Percentiles rank a stretch among this genome's conserved stretches.
Evolutionary conservation across 73 alveolate species (phyloP).

Genomic region (Blepharisma stoltei): DNA sequence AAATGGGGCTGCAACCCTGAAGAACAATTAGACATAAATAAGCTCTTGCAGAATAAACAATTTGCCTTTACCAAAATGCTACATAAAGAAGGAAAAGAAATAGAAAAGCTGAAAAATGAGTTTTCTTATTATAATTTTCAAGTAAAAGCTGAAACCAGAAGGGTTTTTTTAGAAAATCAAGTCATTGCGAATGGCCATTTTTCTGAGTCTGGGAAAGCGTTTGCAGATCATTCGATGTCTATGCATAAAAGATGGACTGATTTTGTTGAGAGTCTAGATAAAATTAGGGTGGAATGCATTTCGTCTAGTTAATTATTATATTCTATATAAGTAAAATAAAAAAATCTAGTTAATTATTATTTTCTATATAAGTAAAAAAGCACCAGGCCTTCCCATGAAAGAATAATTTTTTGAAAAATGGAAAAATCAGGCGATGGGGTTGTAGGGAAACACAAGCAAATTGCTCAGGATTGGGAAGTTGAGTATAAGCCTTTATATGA

Average conservation of each 20-base stretch:
- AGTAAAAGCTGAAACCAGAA: neutral
- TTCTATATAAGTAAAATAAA: too few species aligned
- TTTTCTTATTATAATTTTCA: neutral
- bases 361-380: too few species aligned
- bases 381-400: too few species aligned
- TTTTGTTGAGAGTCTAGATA: neutral
- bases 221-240: neutral
- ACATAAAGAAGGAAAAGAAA: neutral
- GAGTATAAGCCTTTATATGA: neutral
- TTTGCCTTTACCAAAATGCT: neutral
- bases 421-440: too few species aligned
- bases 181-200: conserved; percentile 3
- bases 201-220: conserved; percentile 2
- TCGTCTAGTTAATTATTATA: neutral
- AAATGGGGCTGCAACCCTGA: conserved; percentile 12
- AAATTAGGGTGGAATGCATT: neutral
- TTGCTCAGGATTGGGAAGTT: neutral
- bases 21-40: neutral
- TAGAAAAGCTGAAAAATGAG: neutral
- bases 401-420: too few species aligned
- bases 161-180: neutral
- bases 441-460: too few species aligned
- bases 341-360: neutral
- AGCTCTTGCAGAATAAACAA: neutral
- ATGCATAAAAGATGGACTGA: neutral